A percentile compares a stretch with the other conserved stretches of the same genome.
phyloP scores from a whole-genome alignment of 306 rosid species.

The Casuarina equisetifolia region DNA sequence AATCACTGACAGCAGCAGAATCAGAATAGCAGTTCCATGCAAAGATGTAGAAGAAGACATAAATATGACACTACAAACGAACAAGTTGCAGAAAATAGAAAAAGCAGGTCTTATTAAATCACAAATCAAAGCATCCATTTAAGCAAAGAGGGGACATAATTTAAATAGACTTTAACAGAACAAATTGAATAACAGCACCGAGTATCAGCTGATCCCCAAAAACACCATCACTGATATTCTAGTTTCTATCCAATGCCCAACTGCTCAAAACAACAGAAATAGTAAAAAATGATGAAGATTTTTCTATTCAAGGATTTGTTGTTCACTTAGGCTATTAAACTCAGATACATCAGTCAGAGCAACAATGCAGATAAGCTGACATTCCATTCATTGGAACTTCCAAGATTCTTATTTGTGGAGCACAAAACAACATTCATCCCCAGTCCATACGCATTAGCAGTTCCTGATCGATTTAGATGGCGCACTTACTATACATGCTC shows the following conservation, averaged over 20 bases:
- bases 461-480: background rate
- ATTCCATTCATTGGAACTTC: background rate
- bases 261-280: background rate
- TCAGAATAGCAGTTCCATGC: conserved; percentile 1
- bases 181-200: background rate
- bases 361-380: background rate
- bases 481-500: background rate
- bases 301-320: background rate
- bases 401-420: background rate
- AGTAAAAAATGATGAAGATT: background rate
- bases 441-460: background rate
- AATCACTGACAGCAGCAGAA: background rate
- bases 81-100: background rate
- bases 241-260: background rate
- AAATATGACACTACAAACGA: background rate
- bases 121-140: background rate
- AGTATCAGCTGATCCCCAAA: background rate
- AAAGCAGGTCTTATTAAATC: background rate
- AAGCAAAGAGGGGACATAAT: background rate
- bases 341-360: background rate
- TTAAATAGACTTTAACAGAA: background rate
- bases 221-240: background rate
- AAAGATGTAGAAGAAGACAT: background rate
- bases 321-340: background rate
- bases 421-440: background rate